Percentiles rank a stretch among this genome's conserved stretches.
Evolutionary conservation across 768 basidiomycete genomes (phyloP).

Genomic region (Termitomyces sp.): DNA sequence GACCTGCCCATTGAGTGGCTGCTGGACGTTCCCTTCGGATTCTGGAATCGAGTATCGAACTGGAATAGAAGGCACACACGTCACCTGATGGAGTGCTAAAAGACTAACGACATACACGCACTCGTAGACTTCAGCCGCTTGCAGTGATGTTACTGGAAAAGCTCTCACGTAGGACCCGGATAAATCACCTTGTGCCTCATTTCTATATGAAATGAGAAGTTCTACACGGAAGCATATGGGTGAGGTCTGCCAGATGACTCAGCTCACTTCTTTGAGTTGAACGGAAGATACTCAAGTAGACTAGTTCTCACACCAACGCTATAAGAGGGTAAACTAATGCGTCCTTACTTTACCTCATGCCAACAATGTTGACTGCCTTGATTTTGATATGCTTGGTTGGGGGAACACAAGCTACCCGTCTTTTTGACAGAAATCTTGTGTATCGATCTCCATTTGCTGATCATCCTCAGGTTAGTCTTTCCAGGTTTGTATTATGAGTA

Average conservation of each 20-base stretch:
- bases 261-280: background rate
- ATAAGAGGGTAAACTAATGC: background rate
- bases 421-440: slow-evolving; percentile 33
- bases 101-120: background rate
- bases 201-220: background rate
- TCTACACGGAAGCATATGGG: background rate
- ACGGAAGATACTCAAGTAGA: background rate
- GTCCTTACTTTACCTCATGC: background rate
- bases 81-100: background rate
- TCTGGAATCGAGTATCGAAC: background rate
- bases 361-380: background rate
- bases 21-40: background rate
- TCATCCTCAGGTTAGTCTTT: slow-evolving; percentile 22
- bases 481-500: slow-evolving; percentile 19
- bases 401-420: slow-evolving; percentile 9
- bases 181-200: background rate
- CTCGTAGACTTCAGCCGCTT: background rate
- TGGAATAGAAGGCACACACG: background rate
- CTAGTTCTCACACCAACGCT: background rate
- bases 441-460: slow-evolving; percentile 34
- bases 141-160: background rate
- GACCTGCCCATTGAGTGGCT: no score
- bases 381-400: background rate
- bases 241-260: background rate
- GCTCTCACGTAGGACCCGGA: background rate